A percentile compares a stretch with the other conserved stretches of the same genome.
Evolutionary conservation across 129 eudicot genomes (phyloP).

Genomic region (Artemisia argyi): DNA sequence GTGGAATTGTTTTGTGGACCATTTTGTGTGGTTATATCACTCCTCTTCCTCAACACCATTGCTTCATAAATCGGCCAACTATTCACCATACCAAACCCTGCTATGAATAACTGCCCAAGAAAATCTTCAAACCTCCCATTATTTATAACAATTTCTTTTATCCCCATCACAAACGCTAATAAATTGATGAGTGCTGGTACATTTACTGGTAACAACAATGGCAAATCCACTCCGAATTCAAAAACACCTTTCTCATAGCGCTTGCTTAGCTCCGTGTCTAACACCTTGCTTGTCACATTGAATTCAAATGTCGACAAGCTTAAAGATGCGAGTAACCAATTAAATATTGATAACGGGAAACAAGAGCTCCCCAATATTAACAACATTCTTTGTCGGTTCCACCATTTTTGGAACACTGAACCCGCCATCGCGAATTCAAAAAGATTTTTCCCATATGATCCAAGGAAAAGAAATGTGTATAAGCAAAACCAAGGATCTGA

Average conservation of each 20-base stretch:
- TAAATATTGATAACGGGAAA: slow-evolving; percentile 31
- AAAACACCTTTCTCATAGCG: slow-evolving; percentile 51
- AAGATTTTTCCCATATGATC: slow-evolving; percentile 47
- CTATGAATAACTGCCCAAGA: slow-evolving; percentile 41
- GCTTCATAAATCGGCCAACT: slow-evolving; percentile 59
- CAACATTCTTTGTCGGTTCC: slow-evolving; percentile 60
- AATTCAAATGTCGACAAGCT: slow-evolving; percentile 39
- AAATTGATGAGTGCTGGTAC: slow-evolving; percentile 38
- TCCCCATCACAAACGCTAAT: slow-evolving; percentile 27
- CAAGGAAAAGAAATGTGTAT: slow-evolving; percentile 51
- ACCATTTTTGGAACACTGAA: slow-evolving; percentile 41
- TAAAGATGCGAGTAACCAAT: slow-evolving; percentile 31
- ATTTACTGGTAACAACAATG: slow-evolving; percentile 38
- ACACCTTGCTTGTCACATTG: slow-evolving; percentile 43
- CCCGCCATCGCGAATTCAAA: slow-evolving; percentile 34
- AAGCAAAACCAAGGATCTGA: slow-evolving; percentile 39
- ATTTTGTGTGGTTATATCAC: too few species aligned
- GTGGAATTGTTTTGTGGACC: too few species aligned
- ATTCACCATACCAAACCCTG: slow-evolving; percentile 56
- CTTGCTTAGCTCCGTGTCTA: slow-evolving; percentile 39
- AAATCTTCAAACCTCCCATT: slow-evolving; percentile 12
- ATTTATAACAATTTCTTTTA: slow-evolving; percentile 1
- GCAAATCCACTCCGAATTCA: slow-evolving; percentile 48
- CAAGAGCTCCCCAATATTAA: slow-evolving; percentile 40
- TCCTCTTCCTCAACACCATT: slow-evolving; percentile 65